Percentiles rank a stretch among this genome's conserved stretches.
phyloP scores from a whole-genome alignment of 345 rosid genomes.

The Kandelia obovata region DNA sequence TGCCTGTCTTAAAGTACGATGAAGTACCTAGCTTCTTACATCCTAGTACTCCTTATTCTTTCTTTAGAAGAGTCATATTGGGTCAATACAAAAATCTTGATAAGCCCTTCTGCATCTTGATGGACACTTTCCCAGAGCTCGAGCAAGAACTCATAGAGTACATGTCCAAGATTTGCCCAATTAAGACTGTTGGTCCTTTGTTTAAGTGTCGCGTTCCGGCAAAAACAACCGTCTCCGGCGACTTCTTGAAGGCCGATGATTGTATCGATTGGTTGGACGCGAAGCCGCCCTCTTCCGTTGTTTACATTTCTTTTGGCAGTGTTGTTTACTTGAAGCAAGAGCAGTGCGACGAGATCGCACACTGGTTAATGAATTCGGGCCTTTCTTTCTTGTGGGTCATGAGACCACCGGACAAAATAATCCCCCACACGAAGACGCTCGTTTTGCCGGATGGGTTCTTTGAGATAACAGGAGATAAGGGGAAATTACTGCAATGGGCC shows the following conservation, averaged over 20 bases:
- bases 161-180: conserved; percentile 51
- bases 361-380: conserved; percentile 53
- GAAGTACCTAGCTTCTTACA: conserved; percentile 82
- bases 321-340: conserved; percentile 58
- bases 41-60: conserved; percentile 45
- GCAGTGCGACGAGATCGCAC: conserved; percentile 67
- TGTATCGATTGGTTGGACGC: conserved; percentile 76
- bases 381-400: conserved; percentile 75
- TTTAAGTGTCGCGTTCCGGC: conserved; percentile 42
- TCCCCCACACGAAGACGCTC: conserved; percentile 27
- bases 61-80: conserved; percentile 47
- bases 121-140: conserved; percentile 68
- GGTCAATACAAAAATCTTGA: conserved; percentile 55
- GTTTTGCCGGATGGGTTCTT: conserved; percentile 62
- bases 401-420: conserved; percentile 22
- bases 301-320: conserved; percentile 83
- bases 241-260: conserved; percentile 48
- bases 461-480: conserved; percentile 49
- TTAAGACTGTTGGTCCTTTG: conserved; percentile 54
- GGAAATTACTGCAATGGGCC: conserved; percentile 65
- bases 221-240: conserved; percentile 37
- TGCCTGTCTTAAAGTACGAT: conserved; percentile 66
- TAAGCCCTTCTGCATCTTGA: conserved; percentile 61
- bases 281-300: conserved; percentile 57
- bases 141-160: conserved; percentile 60